Conservation (phyloP, 352 stramenopile species). For the Pythium sukuiense region DNA sequence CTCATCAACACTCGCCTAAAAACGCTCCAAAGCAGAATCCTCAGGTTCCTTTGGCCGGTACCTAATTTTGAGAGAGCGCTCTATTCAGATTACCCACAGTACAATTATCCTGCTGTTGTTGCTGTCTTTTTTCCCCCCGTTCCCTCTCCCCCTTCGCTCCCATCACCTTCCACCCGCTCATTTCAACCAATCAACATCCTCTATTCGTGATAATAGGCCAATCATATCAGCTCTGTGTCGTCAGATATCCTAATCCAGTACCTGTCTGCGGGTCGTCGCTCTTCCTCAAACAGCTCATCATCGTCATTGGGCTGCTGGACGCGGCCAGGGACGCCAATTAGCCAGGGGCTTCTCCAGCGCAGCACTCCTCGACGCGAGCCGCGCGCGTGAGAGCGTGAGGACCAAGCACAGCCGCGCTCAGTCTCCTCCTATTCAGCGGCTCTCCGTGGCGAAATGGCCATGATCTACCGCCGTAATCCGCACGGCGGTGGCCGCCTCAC, state of each 20-base stretch:
- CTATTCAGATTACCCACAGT: neutral
- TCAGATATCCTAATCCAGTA: neutral
- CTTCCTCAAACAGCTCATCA: slow-evolving; percentile 2
- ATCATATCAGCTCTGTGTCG: neutral
- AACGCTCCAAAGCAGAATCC: no score
- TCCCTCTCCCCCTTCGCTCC: neutral
- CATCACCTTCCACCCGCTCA: neutral
- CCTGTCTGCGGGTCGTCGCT: neutral
- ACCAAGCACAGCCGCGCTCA: neutral
- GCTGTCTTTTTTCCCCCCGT: neutral
- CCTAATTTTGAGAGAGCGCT: neutral
- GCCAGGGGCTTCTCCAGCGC: neutral
- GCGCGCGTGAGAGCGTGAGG: neutral
- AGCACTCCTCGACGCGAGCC: neutral
- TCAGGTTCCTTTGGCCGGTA: neutral
- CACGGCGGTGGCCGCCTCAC: slow-evolving; percentile 37
- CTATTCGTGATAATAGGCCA: neutral
- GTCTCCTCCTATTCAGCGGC: neutral
- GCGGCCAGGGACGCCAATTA: neutral
- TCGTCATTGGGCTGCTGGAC: slow-evolving; percentile 3
- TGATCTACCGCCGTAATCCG: slow-evolving; percentile 61
- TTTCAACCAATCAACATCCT: neutral
- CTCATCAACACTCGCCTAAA: neutral
- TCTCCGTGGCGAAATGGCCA: slow-evolving; percentile 35
- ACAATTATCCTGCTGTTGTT: neutral